These are phyloP conservation scores for Trichoderma koningii DNA, from an alignment of 2,329 filamentous ascomycete species.

Conservation along the genomic window DNA sequence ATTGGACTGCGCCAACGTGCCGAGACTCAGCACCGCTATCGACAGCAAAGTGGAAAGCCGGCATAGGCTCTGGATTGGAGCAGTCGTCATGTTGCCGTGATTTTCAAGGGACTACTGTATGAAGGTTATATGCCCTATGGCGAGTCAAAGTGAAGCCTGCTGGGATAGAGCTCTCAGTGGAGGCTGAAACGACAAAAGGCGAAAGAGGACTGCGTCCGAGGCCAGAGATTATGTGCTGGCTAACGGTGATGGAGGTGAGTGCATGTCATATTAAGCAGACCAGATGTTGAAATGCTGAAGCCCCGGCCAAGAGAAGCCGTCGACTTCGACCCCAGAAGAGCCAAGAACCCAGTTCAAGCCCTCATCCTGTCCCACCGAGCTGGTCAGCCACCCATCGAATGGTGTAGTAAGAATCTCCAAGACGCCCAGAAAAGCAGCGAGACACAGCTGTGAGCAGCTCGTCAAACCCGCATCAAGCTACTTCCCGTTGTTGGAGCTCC, in stretches of 20 bases:
- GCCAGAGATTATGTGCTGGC: background rate
- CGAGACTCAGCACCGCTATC: constrained; percentile 30
- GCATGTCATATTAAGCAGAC: background rate
- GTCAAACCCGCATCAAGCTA: constrained; percentile 8
- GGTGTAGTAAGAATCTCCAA: constrained; percentile 9
- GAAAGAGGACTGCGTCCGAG: background rate
- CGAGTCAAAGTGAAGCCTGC: background rate
- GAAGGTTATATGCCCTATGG: background rate
- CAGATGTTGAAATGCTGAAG: background rate
- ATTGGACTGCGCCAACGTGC: constrained; percentile 37
- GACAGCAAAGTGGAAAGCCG: constrained; percentile 4
- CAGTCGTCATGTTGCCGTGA: constrained; percentile 16
- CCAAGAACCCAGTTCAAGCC: constrained; percentile 16
- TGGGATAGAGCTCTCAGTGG: background rate
- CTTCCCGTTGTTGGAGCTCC: background rate
- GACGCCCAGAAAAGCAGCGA: background rate
- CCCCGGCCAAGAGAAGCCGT: background rate
- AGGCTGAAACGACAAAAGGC: background rate
- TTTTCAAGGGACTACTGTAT: background rate
- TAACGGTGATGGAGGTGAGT: background rate
- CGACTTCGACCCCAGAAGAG: background rate
- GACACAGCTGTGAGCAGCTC: constrained; percentile 4
- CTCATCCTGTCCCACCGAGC: background rate
- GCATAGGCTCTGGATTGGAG: background rate
- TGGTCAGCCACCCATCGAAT: constrained; percentile 23